Conservation (phyloP, 2,329 filamentous ascomycete species). For the Alternaria tenuissima region DNA sequence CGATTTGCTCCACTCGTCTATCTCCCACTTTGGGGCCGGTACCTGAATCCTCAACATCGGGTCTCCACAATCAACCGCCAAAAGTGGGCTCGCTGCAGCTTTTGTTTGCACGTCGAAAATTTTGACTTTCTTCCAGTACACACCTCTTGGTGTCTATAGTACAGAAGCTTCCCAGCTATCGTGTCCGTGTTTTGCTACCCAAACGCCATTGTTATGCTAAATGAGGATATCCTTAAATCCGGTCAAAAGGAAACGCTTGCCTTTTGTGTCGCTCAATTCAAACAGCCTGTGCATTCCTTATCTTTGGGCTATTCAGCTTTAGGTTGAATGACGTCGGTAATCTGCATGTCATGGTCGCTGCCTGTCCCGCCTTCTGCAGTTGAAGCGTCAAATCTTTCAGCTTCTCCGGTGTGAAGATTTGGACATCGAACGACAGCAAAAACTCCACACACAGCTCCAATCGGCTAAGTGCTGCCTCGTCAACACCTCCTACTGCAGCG, state of each 20-base stretch:
- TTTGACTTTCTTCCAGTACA: constrained; percentile 10
- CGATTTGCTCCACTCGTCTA: not conserved
- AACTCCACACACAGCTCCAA: constrained; percentile 78
- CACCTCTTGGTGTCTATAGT: constrained; percentile 17
- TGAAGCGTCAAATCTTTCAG: constrained; percentile 45
- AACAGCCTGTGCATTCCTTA: constrained; percentile 31
- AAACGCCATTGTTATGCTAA: constrained; percentile 23
- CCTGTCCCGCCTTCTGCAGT: constrained; percentile 52
- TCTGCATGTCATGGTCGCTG: constrained; percentile 43
- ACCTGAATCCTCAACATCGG: constrained; percentile 14
- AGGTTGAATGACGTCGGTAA: constrained; percentile 48
- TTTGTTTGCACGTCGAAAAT: constrained; percentile 4
- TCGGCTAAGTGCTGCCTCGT: constrained; percentile 78
- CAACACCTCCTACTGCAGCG: constrained; percentile 87
- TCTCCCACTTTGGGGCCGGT: constrained; percentile 7
- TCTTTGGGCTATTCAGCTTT: constrained; percentile 36
- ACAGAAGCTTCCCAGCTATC: constrained; percentile 13
- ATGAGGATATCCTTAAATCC: constrained; percentile 33
- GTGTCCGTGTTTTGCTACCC: constrained; percentile 5
- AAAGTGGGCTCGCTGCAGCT: constrained; percentile 10
- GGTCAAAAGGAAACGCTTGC: constrained; percentile 23
- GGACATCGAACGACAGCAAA: constrained; percentile 52
- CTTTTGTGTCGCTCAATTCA: constrained; percentile 9
- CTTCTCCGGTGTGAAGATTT: constrained; percentile 48
- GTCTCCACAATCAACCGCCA: constrained; percentile 19